Evolutionary conservation across 768 basidiomycete genomes (phyloP).

Genomic region (Tulasnella sp.): DNA sequence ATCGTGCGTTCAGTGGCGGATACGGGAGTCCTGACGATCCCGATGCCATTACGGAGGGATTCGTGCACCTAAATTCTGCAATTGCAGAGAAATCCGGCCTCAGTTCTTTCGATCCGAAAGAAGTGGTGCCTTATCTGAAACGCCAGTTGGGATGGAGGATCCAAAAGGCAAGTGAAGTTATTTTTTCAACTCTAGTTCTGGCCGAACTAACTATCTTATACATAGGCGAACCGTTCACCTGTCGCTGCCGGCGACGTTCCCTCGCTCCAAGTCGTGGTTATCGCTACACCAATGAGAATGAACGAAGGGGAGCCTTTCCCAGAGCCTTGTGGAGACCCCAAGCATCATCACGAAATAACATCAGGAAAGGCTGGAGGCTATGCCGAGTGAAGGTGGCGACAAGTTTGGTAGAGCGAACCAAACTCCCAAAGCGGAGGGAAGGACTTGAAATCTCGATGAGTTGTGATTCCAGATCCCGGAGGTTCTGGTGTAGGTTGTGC

Average conservation of each 20-base stretch:
- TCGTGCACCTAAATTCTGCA: constrained; percentile 43
- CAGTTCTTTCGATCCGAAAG: constrained; percentile 39
- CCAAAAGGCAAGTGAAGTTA: constrained; percentile 36
- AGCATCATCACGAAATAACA: neutral
- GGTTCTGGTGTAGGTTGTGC: too few species aligned
- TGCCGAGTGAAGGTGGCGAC: neutral
- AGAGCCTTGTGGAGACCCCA: neutral
- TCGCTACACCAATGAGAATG: neutral
- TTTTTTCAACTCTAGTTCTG: neutral
- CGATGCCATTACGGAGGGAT: constrained; percentile 40
- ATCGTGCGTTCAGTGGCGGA: constrained; percentile 41
- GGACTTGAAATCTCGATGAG: neutral
- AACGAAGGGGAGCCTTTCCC: neutral
- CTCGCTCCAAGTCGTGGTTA: neutral
- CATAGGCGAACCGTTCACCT: neutral
- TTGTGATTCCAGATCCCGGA: neutral
- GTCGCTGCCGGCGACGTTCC: neutral
- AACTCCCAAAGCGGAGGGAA: neutral
- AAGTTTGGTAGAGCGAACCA: neutral
- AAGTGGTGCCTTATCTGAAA: constrained; percentile 43
- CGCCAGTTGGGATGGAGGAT: constrained; percentile 44
- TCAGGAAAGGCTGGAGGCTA: neutral
- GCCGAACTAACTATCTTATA: too few species aligned
- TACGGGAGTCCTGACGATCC: constrained; percentile 33
- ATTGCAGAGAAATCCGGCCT: constrained; percentile 34